Evolutionary conservation across 2,329 filamentous ascomycete genomes (phyloP), one percentile per base, ranked within the genome.

Genomic region (Geoglossum cookeanum): DNA sequence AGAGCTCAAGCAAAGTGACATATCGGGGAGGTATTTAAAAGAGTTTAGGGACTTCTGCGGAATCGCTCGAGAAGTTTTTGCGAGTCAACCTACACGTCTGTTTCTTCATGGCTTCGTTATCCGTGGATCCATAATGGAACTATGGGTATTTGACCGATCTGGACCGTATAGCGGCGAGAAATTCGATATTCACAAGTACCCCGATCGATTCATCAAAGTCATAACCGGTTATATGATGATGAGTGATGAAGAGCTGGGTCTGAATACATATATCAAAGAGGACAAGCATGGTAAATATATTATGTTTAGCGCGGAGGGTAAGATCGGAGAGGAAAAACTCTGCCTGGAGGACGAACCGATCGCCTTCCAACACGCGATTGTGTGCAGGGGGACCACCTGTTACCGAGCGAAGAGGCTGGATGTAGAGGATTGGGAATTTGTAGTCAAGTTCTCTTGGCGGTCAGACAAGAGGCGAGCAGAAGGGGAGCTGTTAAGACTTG

Each of bases 91-190:
- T 29, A 65, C 63, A 5, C 64, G 63, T 17, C 61, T 62, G 59
- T 68, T 67, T 57, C 57, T 69, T 8, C 64, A 64, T 60, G 61
- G 61, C 13, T 68, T 69, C 62, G 61, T 67, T 2, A 35, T 66
- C 37, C 60, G 57, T 55, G 59, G 62, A 8, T 53, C 30, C 30
- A 54, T 42, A 27, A 64, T 68, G 62, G 62, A 65, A 58, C 59
- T 63, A 9, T 70, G 62, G 65, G 61, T 68, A n/a, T 68, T 68
- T 57, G 65, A 69, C 58, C 63, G 65, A 59, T 69, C 64, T 52
- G 65, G 67, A 8, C 56, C 58, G 4, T 70, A 67, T 54, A 68
- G 63, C 62, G 63, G 61, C 30, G 59, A 60, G 39, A 58, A 60
- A 51, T 66, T 69, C 58, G 61, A 70, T 60, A 63, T 69, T 37